phyloP scores from a whole-genome alignment of 805 yeast genomes.

The Ogataea pignaliae region DNA sequence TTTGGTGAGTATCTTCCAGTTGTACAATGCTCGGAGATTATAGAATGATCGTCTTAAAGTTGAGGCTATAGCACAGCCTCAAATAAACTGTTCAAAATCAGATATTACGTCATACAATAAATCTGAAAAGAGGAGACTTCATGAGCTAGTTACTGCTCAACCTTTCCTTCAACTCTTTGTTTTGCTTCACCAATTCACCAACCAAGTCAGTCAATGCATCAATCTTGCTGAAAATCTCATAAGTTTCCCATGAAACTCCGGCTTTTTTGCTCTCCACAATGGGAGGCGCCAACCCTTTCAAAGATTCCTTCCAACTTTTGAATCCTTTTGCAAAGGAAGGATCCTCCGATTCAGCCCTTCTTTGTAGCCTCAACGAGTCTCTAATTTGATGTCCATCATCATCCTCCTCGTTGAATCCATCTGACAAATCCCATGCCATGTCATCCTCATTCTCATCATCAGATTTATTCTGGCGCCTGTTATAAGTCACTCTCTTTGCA shows the following conservation, averaged over 20 bases:
- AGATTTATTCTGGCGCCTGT: constrained; percentile 54
- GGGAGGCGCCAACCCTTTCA: constrained; percentile 53
- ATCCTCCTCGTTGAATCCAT: constrained; percentile 53
- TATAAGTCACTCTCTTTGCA: constrained; percentile 69
- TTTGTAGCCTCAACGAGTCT: constrained; percentile 44
- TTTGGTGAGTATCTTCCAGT: too few species aligned
- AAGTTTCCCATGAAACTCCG: constrained; percentile 64
- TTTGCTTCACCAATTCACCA: constrained; percentile 31
- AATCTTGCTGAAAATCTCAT: constrained; percentile 47
- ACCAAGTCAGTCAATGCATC: constrained; percentile 42
- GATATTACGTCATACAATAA: too few species aligned
- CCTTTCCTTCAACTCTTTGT: constrained; percentile 15
- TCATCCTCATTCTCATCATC: constrained; percentile 81
- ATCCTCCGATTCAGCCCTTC: constrained; percentile 62
- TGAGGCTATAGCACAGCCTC: too few species aligned
- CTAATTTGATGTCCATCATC: constrained; percentile 29
- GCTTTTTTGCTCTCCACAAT: constrained; percentile 47
- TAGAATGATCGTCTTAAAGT: too few species aligned
- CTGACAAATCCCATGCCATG: constrained; percentile 78
- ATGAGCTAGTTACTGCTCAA: constrained; percentile 1
- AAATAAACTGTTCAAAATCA: too few species aligned
- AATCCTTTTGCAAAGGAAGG: constrained; percentile 58
- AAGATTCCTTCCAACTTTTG: constrained; percentile 44
- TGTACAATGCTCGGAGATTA: too few species aligned
- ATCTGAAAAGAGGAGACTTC: too few species aligned